phyloP scores from a whole-genome alignment of 2,329 filamentous ascomycete genomes.

The Paraphaeosphaeria sporulosa region DNA sequence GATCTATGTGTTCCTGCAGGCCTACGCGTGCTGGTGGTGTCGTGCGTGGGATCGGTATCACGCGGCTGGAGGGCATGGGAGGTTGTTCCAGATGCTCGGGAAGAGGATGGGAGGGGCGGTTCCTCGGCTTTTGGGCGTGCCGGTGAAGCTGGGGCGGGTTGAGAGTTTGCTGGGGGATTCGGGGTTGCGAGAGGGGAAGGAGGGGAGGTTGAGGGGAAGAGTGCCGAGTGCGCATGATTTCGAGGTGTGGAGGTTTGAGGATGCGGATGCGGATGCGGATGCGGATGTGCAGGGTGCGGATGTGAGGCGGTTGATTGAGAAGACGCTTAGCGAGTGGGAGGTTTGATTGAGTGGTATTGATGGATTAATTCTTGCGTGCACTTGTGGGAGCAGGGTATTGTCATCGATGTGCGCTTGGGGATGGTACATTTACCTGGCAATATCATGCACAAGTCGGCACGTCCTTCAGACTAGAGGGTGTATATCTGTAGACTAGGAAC shows the following conservation, averaged over 20 bases:
- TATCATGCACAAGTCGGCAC: not conserved
- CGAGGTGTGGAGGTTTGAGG: slow-evolving; percentile 11
- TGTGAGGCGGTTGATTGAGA: not conserved
- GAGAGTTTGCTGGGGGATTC: slow-evolving; percentile 23
- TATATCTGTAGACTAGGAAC: not conserved
- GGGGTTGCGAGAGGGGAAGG: slow-evolving; percentile 7
- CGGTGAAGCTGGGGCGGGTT: slow-evolving; percentile 24
- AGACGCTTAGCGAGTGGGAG: not conserved
- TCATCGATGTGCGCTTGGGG: too few species aligned
- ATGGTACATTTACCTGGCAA: not conserved
- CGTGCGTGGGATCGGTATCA: slow-evolving; percentile 17
- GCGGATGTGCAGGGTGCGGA: not conserved
- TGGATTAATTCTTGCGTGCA: too few species aligned
- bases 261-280: not conserved
- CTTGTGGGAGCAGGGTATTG: too few species aligned
- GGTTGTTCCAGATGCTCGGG: slow-evolving; percentile 28
- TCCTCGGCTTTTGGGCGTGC: slow-evolving; percentile 20
- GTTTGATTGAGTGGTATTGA: not conserved
- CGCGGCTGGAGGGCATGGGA: slow-evolving; percentile 22
- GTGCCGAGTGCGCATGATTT: slow-evolving; percentile 28
- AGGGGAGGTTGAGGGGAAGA: not conserved
- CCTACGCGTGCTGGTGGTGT: slow-evolving; percentile 24
- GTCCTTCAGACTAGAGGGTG: not conserved
- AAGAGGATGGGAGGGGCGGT: slow-evolving; percentile 27
- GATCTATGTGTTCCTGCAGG: slow-evolving; percentile 26